Conservation (phyloP, 495 filamentous ascomycete species). For the Rusavskia elegans region DNA sequence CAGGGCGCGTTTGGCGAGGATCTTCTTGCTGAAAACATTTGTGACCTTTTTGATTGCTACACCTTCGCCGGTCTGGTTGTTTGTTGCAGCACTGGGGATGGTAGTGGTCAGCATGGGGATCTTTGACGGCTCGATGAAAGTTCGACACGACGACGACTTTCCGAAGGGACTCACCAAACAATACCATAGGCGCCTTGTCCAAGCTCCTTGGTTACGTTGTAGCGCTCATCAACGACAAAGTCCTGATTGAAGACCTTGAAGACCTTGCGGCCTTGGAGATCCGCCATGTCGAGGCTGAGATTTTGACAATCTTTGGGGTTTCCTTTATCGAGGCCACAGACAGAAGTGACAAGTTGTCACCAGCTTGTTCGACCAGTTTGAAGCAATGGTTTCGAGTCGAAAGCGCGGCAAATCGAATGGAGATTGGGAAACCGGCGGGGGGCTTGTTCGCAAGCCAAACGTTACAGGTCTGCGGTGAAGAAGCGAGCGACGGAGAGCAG, state of each 20-base stretch:
- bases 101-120: background rate
- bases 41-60: conserved; percentile 99
- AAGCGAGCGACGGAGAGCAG: no score
- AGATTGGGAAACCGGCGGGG: no score
- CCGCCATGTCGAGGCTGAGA: conserved; percentile 36
- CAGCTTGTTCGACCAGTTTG: no score
- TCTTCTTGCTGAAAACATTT: conserved; percentile 99
- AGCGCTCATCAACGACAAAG: conserved; percentile 95
- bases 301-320: no score
- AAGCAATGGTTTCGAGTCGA: no score
- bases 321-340: no score
- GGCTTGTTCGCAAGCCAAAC: no score
- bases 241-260: conserved; percentile 99
- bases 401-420: no score
- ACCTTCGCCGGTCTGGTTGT: conserved; percentile 81
- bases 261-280: conserved; percentile 74
- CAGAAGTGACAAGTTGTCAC: no score
- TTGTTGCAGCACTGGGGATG: conserved; percentile 67
- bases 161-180: conserved; percentile 56
- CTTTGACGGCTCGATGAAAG: background rate
- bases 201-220: conserved; percentile 96
- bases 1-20: conserved; percentile 90
- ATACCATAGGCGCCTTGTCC: conserved; percentile 98
- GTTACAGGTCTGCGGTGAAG: no score
- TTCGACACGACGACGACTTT: background rate